These are phyloP conservation scores for Aspergillus sp. DNA, from an alignment of 2,329 filamentous ascomycete genomes.

Conservation along the genomic window DNA sequence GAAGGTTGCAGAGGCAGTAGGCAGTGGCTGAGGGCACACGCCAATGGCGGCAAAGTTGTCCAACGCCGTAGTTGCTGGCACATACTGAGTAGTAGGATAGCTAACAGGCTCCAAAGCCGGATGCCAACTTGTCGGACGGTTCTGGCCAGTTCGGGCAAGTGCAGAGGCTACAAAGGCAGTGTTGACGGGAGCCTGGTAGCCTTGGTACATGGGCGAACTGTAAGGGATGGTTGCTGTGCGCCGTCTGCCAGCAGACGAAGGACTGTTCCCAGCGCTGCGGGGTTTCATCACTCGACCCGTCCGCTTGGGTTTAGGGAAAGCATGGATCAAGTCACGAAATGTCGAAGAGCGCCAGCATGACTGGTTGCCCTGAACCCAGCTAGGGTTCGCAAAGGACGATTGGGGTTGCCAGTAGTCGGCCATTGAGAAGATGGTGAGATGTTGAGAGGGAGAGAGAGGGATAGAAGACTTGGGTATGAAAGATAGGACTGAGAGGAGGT, in stretches of 20 bases:
- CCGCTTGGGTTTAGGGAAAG: slow-evolving; percentile 55
- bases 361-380: slow-evolving; percentile 30
- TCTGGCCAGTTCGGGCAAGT: slow-evolving; percentile 41
- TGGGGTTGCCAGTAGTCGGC: slow-evolving; percentile 33
- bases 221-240: slow-evolving; percentile 56
- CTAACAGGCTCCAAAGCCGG: slow-evolving; percentile 52
- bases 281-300: slow-evolving; percentile 61
- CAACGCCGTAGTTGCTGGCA: slow-evolving; percentile 20
- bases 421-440: slow-evolving; percentile 29
- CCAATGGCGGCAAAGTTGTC: slow-evolving; percentile 25
- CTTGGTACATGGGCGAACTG: slow-evolving; percentile 47
- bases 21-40: slow-evolving; percentile 22
- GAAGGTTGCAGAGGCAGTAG: slow-evolving; percentile 20
- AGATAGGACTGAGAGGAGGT: slow-evolving; percentile 4
- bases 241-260: slow-evolving; percentile 51
- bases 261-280: slow-evolving; percentile 69
- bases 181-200: slow-evolving; percentile 49
- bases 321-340: slow-evolving; percentile 47
- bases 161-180: slow-evolving; percentile 42
- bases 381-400: slow-evolving; percentile 28
- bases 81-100: slow-evolving; percentile 27
- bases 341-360: slow-evolving; percentile 25
- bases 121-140: slow-evolving; percentile 75
- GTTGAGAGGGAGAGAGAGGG: neutral
- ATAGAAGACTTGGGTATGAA: neutral